Evolutionary conservation across 2,329 filamentous ascomycete genomes (phyloP), one percentile per base, ranked within the genome.

Genomic region (Apiospora kogelbergensis): DNA sequence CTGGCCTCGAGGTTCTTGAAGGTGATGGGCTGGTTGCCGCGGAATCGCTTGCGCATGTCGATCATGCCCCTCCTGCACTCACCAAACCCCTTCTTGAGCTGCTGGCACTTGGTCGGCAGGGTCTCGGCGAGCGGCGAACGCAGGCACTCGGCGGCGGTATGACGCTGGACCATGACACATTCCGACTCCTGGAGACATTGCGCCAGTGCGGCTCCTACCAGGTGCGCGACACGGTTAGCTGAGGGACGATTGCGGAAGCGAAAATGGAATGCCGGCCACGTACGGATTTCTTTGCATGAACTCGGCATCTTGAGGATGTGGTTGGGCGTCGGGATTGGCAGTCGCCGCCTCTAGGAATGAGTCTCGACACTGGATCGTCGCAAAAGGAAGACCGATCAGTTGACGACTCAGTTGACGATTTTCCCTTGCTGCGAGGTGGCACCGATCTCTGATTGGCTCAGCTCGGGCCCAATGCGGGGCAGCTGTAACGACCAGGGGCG

Each of bases 21-120:
- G 30, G 89, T 86, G 73, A 97, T 90, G 67, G 96, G 94, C 80
- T 94, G 89, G 84, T 98, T 98, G 69, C 96, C 96, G 68, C 96
- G 89, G 82, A 99, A 98, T 42, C 96, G 92, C 84, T 98, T 98
- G 80, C 96, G 93, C 96, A 99, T 99, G 80, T 99, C 96, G 75
- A 98, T 92, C 89, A 97, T 90, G 73, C 96, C 96, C 73, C 95
- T 92, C 78, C 97, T 97, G 88, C 96, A 99, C 79, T 98, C 93
- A 79, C 93, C 93, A 76, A 97, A 96, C 63, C 94, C 94, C 80
- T 94, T 95, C 80, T 95, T 94, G 70, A 99, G 88, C 81, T 98
- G 95, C 79, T 95, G 94, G 83, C 96, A 99, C 81, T 92, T 91
- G 30, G 88, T 91, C 24, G 96, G 95, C 17, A 99, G 90, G 7